Evolutionary conservation across 176 grass and related monocot genomes (phyloP).

Genomic region (Thinopyrum elongatum): DNA sequence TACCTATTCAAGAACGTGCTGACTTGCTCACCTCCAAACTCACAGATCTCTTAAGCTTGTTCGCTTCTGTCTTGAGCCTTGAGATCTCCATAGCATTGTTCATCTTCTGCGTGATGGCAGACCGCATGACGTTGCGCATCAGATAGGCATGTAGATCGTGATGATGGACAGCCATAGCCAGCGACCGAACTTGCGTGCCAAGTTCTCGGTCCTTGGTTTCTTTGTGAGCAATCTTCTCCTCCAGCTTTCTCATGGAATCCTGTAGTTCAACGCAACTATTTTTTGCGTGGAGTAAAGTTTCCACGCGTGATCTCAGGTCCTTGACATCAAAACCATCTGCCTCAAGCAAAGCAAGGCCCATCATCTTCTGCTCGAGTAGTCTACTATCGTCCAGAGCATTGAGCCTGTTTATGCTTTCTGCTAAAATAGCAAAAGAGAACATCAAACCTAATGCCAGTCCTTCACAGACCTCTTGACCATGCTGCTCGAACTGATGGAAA

Average conservation of each 20-base stretch:
- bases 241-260: neutral
- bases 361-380: constrained; percentile 46
- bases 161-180: constrained; percentile 12
- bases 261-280: neutral
- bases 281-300: constrained; percentile 33
- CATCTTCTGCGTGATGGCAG: constrained; percentile 1
- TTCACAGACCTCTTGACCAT: constrained; percentile 45
- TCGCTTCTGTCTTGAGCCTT: constrained; percentile 25
- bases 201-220: neutral
- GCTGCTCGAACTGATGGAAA: constrained; percentile 34
- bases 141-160: constrained; percentile 14
- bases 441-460: constrained; percentile 69
- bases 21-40: neutral
- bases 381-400: constrained; percentile 23
- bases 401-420: constrained; percentile 38
- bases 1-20: neutral
- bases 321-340: constrained; percentile 57
- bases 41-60: constrained; percentile 10
- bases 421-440: constrained; percentile 51
- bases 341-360: constrained; percentile 39
- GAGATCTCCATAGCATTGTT: constrained; percentile 4
- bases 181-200: neutral
- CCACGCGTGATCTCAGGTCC: constrained; percentile 40
- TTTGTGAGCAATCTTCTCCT: neutral
- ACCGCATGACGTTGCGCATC: constrained; percentile 1